Evolutionary conservation across 2,329 filamentous ascomycete species (phyloP), one percentile per base, ranked within the genome.

Genomic region (Curvularia verruculosa): DNA sequence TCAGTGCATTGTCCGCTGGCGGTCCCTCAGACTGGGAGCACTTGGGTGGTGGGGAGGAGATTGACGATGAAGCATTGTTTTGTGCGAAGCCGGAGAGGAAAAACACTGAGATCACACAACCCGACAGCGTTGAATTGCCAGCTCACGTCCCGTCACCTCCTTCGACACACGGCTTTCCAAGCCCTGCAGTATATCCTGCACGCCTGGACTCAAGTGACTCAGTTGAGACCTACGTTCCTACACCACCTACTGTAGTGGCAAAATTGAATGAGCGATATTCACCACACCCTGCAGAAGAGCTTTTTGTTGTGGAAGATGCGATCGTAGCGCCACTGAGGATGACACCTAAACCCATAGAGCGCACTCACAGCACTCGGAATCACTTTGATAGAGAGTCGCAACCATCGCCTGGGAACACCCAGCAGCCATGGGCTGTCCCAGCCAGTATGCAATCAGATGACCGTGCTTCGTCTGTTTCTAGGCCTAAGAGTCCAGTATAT

Each of bases 1-100:
- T 72, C 40, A 75, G 71, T 43, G 73, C 69, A 12, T 53, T 77
- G 3, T 73, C 73, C 7, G 60, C 59, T 40, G 75, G 75, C 6
- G 72, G 70, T 2, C 75, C 75, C 3, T 75, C 72, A 9, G 75
- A 76, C 36, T 77, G 75, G 75, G 74, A 77, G 46, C 74, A 68
- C 31, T 70, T 77, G 59, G 73, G 73, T 10, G 60, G 47, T 6
- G 64, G 52, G 7, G 70, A 68, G 4, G 74, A 76, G 41, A 67
- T 76, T 31, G 74, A 76, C 36, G 74, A 77, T 40, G 73, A 74
- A 31, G 73, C 71, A 8, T 40, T 73, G 6, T 76, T 73, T 8
- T 31, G 39, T 52, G 63, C 51, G n/a, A 75, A 72, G 58, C 68
- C 67, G 28, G 64, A 69, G 3, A 46, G 52, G 9, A 63, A 61